Base-by-base conservation (phyloP, 139 green algal species). In the Micractinium sp. region DNA sequence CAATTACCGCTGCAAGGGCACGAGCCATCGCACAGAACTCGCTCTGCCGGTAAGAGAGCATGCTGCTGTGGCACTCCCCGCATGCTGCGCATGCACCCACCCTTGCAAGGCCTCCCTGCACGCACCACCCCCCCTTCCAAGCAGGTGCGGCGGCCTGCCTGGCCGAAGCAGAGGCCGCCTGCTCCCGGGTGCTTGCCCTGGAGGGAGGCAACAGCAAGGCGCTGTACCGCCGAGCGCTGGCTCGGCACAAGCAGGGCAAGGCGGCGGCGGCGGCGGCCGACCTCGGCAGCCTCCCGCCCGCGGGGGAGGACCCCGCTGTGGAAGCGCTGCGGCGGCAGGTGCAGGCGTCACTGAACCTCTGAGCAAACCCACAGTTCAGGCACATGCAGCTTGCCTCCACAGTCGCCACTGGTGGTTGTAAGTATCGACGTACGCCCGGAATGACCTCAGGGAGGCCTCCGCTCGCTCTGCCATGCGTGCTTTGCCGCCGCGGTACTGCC, bases 221-320 rank as follows among this genome's bases (percentile, higher is more conserved):
- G 20, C 81, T 86, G n/a, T 86, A 86, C 60, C 81, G 81, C n/a
- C 60, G 81, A 1, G 81, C 81, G 60, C 80, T 77, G 81, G 81
- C 35, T 7, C 60, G 61, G 3, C 60, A 35, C 61, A 23, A 35
- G 13, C 76, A 73, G 27, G 79, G 79, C 47, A 38, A 41, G 47
- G 2, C 12, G 25, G 47, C 31, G 16, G 47, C 39, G 79, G 47
- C 47, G 38, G 3, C 0, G 25, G 79, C 47, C 27, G 41, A 85
- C 47, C 47, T 85, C 47, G 47, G 14, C 5, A 23, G 16, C 74
- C 31, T 81, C 4, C 74, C 27, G 25, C 69, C 69, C 14, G 69
- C 25, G 25, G 69, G 31, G 25, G 25, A 15, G 69, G 69, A 76
- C 27, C 20, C 69, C 23, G 27, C 25, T 23, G 69, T 76, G 69